Evolutionary conservation across 75 land plant genomes (phyloP), one percentile per base, ranked within the genome.

Genomic region (Larix kaempferi): DNA sequence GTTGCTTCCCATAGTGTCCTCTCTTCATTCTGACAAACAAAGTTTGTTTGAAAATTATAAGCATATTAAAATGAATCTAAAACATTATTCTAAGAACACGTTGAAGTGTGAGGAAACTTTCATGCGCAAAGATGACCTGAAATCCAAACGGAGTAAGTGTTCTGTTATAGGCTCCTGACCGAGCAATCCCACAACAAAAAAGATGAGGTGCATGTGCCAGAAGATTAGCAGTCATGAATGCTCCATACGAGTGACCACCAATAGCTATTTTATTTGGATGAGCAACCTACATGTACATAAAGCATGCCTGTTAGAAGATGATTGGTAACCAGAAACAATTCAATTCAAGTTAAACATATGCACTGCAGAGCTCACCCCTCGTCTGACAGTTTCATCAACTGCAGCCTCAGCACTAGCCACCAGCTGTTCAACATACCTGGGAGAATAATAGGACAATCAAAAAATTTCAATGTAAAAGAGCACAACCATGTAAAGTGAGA

Each of bases 331-430:
- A 29, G 17, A 54, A 37, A 17, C 26, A 37, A 27, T 52, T 63
- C 59, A 56, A 19, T 33, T 57, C 49, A 41, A 55, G 26, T 21
- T 61, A 66, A 13, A 19, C 67, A 56, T 15, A 61, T 59, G 56
- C 15, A 27, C n/a, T 26, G n/a, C 19, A 22, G 76, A 19, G 35
- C 86, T 78, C 86, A 96, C 99, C 82, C 99, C 99, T 73, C 99
- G 88, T 29, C 87, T 76, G 29, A 94, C 81, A 54, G 91, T 92
- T 83, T 96, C 99, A 77, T 94, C 89, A 65, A 94, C 98, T 54
- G 98, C 98, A 79, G 99, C 99, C 88, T 96, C 95, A 59, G 98
- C 98, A 89, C 99, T 94, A 60, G 92, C 84, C 80, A 96, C 99
- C 55, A 96, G 79, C 81, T 96, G 99, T 82, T 94, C 98, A 44